These are phyloP conservation scores for Leccinum solheimii DNA, from an alignment of 1,284 basidiomycete species.

Conservation along the genomic window DNA sequence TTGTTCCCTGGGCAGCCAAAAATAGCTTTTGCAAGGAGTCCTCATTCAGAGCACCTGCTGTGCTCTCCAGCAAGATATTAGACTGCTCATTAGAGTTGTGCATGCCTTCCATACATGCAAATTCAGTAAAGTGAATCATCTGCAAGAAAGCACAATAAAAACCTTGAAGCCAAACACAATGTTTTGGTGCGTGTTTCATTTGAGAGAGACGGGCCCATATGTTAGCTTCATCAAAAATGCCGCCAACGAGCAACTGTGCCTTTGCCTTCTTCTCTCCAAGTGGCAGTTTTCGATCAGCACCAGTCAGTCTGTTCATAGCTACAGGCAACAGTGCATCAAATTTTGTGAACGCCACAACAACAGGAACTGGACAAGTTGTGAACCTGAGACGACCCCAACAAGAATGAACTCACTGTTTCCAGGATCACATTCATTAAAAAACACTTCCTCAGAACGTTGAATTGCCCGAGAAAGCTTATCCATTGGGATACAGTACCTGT, in stretches of 20 bases:
- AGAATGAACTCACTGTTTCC: background rate
- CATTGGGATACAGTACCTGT: background rate
- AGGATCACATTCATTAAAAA: background rate
- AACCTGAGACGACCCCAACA: background rate
- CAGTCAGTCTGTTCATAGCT: background rate
- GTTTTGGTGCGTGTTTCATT: background rate
- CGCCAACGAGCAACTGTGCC: background rate
- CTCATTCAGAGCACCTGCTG: background rate
- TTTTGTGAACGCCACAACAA: background rate
- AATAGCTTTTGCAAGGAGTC: background rate
- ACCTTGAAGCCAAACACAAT: background rate
- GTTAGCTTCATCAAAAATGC: background rate
- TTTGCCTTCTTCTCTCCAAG: background rate
- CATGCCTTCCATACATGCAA: background rate
- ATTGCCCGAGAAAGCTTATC: background rate
- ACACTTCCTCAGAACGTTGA: background rate
- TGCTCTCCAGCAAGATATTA: background rate
- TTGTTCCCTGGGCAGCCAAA: background rate
- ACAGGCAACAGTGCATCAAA: background rate
- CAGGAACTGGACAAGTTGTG: background rate
- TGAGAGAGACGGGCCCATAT: background rate
- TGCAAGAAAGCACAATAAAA: background rate
- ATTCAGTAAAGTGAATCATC: background rate
- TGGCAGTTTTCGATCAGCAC: background rate
- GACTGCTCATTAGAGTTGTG: background rate